Evolutionary conservation across 805 yeast species (phyloP).

Genomic region (Cyberlindnera galapagoensis): DNA sequence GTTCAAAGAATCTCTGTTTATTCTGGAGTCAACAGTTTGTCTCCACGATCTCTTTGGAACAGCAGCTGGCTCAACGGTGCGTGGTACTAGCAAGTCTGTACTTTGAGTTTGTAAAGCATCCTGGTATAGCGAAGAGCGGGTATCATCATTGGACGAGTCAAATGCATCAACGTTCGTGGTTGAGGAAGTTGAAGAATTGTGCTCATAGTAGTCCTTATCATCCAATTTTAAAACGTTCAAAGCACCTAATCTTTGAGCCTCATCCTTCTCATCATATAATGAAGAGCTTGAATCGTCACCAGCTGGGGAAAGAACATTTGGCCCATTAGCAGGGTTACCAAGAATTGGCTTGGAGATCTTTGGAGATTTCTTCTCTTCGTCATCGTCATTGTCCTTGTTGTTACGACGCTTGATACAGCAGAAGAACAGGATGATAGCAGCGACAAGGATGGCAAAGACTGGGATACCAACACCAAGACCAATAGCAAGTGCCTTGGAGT

Average conservation of each 20-base stretch:
- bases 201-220: constrained; percentile 26
- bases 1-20: constrained; percentile 54
- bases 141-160: constrained; percentile 24
- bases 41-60: constrained; percentile 57
- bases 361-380: constrained; percentile 25
- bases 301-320: constrained; percentile 21
- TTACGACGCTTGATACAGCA: constrained; percentile 48
- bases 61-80: constrained; percentile 12
- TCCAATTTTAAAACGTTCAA: constrained; percentile 48
- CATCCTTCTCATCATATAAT: constrained; percentile 24
- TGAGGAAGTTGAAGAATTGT: constrained; percentile 40
- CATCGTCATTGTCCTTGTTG: constrained; percentile 24
- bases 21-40: constrained; percentile 25
- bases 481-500: constrained; percentile 64
- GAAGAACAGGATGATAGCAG: constrained; percentile 42
- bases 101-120: constrained; percentile 35
- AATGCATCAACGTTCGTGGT: constrained; percentile 42
- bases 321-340: constrained; percentile 30
- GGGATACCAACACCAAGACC: constrained; percentile 90
- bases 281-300: constrained; percentile 22
- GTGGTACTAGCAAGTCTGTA: constrained; percentile 31
- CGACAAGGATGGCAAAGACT: constrained; percentile 40
- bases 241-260: constrained; percentile 37
- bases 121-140: constrained; percentile 27
- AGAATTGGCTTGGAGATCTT: constrained; percentile 34